A percentile compares a stretch with the other conserved stretches of the same genome.
phyloP scores from a whole-genome alignment of 1,139 yeast genomes.

The Suhomyces maxii region DNA sequence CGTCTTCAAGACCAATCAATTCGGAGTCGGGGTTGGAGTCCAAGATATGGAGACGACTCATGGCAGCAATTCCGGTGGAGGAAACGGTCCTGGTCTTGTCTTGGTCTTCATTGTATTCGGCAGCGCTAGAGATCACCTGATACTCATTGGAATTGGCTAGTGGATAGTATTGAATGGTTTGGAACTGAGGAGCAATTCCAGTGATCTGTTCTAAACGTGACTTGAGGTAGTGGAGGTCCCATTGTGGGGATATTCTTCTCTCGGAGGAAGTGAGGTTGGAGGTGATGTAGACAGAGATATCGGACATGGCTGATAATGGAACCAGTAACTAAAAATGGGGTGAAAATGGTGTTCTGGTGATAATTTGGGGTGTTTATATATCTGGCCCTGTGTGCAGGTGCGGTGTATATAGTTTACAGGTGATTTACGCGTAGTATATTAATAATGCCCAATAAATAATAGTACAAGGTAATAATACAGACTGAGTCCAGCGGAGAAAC shows the following conservation, averaged over 20 bases:
- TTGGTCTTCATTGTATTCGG: conserved; percentile 17
- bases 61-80: conserved; percentile 31
- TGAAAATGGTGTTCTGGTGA: neutral
- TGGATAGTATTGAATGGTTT: conserved; percentile 53
- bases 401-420: neutral
- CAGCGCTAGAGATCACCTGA: conserved; percentile 21
- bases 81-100: conserved; percentile 17
- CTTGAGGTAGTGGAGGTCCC: conserved; percentile 61
- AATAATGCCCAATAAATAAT: neutral
- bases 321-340: neutral
- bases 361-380: neutral
- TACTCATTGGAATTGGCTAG: conserved; percentile 40
- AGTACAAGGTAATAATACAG: neutral
- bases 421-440: neutral
- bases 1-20: conserved; percentile 38
- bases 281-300: conserved; percentile 58
- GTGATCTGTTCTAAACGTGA: conserved; percentile 67
- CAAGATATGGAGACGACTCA: conserved; percentile 51
- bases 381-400: neutral
- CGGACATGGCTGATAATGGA: conserved; percentile 30
- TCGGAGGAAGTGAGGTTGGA: conserved; percentile 72
- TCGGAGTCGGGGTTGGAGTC: conserved; percentile 56
- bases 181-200: conserved; percentile 69
- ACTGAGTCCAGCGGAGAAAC: neutral
- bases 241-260: conserved; percentile 61